Conservation (phyloP, 129 eudicot genomes). For the Centella asiatica region DNA sequence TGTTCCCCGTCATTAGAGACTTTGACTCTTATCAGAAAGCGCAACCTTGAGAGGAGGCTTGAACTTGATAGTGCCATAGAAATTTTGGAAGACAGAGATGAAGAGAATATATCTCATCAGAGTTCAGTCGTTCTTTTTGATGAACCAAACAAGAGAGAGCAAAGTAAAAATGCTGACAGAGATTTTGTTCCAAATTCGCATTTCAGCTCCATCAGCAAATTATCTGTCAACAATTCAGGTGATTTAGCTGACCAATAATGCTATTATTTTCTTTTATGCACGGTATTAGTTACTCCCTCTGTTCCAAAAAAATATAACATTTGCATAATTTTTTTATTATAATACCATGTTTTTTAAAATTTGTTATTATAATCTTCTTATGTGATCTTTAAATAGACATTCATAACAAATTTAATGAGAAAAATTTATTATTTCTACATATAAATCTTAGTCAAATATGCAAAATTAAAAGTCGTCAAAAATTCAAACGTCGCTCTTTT, state of each 20-base stretch:
- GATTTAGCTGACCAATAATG: background rate
- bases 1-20: conserved; percentile 58
- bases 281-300: too few relatives aligned
- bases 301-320: too few relatives aligned
- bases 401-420: too few relatives aligned
- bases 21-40: conserved; percentile 44
- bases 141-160: conserved; percentile 21
- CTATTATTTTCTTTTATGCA: background rate
- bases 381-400: background rate
- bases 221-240: conserved; percentile 13
- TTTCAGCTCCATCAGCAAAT: background rate
- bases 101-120: background rate
- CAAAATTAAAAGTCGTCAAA: too few relatives aligned
- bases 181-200: conserved; percentile 2
- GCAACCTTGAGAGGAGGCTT: conserved; percentile 47
- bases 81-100: conserved; percentile 18
- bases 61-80: conserved; percentile 29
- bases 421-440: too few relatives aligned
- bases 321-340: too few relatives aligned
- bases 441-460: too few relatives aligned
- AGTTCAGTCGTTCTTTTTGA: conserved; percentile 13
- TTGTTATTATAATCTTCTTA: background rate
- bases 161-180: conserved; percentile 5
- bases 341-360: too few relatives aligned
- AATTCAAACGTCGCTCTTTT: too few relatives aligned